These are phyloP conservation scores for Spongiforma sp. DNA, from an alignment of 1,284 basidiomycete genomes.

Conservation along the genomic window DNA sequence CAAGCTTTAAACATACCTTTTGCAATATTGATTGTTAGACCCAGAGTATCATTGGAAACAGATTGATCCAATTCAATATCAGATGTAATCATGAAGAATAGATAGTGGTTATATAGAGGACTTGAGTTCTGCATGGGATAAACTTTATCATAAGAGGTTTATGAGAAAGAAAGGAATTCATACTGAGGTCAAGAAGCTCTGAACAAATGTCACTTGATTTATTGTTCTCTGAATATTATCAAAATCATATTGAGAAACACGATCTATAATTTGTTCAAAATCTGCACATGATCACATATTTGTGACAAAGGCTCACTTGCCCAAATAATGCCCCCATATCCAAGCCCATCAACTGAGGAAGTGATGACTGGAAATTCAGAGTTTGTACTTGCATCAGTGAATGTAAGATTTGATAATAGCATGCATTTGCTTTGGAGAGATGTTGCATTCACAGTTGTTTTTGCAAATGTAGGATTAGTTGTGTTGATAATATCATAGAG, in stretches of 20 bases:
- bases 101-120: neutral
- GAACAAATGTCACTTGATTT: neutral
- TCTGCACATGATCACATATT: neutral
- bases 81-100: conserved; percentile 11
- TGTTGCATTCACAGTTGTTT: neutral
- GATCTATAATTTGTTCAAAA: no score
- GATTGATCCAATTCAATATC: conserved; percentile 3
- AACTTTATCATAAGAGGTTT: neutral
- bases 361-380: neutral
- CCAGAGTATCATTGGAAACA: neutral
- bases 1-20: neutral
- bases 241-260: no score
- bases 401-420: neutral
- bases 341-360: neutral
- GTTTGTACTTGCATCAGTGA: neutral
- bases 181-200: neutral
- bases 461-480: neutral
- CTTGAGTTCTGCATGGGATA: neutral
- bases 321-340: neutral
- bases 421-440: neutral
- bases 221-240: no score
- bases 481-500: conserved; percentile 2
- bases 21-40: conserved; percentile 3
- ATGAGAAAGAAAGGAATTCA: neutral
- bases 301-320: neutral